A percentile compares a stretch with the other conserved stretches of the same genome.
Conservation (phyloP, 768 basidiomycete species). For the Pleurotus platypus region DNA sequence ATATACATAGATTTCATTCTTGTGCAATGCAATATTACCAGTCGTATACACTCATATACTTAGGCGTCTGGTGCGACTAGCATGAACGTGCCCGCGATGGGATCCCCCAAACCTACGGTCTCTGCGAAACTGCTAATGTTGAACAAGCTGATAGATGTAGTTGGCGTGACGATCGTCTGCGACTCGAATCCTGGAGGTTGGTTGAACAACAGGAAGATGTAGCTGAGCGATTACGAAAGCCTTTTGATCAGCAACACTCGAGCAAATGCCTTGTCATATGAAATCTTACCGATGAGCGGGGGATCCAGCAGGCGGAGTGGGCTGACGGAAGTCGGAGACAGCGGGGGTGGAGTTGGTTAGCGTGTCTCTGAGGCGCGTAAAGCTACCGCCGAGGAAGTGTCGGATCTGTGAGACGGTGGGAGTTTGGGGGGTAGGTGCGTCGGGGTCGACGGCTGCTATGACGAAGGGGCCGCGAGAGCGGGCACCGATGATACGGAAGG, state of each 20-base stretch:
- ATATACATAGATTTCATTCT: too few species aligned
- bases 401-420: slow-evolving; percentile 40
- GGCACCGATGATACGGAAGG: slow-evolving; percentile 24
- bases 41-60: too few species aligned
- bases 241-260: neutral
- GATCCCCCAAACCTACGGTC: slow-evolving; percentile 37
- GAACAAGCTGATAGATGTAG: slow-evolving; percentile 30
- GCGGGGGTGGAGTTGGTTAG: slow-evolving; percentile 38
- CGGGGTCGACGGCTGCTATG: slow-evolving; percentile 43
- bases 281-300: slow-evolving; percentile 36
- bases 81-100: slow-evolving; percentile 49
- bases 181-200: slow-evolving; percentile 37
- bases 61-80: slow-evolving; percentile 29
- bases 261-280: neutral
- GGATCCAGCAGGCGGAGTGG: slow-evolving; percentile 37
- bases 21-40: too few species aligned
- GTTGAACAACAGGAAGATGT: slow-evolving; percentile 43
- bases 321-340: slow-evolving; percentile 35
- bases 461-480: slow-evolving; percentile 38
- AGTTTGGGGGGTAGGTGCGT: slow-evolving; percentile 47
- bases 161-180: slow-evolving; percentile 35
- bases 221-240: slow-evolving; percentile 23
- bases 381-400: slow-evolving; percentile 46
- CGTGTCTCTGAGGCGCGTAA: slow-evolving; percentile 10
- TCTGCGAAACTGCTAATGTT: slow-evolving; percentile 41